Percentiles rank a stretch among this genome's conserved stretches.
phyloP scores from a whole-genome alignment of 2,329 filamentous ascomycete genomes.

The Lasiodiplodia sp. region DNA sequence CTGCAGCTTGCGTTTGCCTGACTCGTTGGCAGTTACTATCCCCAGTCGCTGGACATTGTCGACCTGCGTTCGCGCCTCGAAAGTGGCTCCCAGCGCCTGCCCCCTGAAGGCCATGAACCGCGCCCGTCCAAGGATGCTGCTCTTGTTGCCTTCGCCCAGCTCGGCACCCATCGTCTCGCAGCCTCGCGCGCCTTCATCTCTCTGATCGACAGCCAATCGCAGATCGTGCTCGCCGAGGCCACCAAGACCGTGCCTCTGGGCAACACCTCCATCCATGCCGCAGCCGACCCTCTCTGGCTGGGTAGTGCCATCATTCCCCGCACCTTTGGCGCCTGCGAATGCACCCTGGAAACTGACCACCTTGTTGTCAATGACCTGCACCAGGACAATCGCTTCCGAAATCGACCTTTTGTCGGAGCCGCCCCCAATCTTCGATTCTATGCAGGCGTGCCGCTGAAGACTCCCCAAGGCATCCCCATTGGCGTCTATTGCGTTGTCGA shows the following conservation, averaged over 20 bases:
- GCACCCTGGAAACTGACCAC: not conserved
- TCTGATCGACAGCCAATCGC: slow-evolving; percentile 47
- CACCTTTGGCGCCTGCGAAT: slow-evolving; percentile 41
- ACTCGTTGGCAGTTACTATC: not conserved
- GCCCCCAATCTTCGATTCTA: slow-evolving; percentile 37
- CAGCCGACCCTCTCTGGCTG: slow-evolving; percentile 39
- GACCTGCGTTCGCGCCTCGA: too few species aligned
- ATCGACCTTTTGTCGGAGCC: slow-evolving; percentile 32
- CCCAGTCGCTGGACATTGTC: not conserved
- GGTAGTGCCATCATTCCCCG: slow-evolving; percentile 44
- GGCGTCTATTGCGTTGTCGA: slow-evolving; percentile 40
- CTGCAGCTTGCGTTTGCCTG: not conserved
- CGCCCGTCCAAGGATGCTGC: slow-evolving; percentile 41
- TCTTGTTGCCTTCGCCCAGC: slow-evolving; percentile 47
- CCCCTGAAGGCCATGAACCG: slow-evolving; percentile 35
- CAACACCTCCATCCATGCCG: slow-evolving; percentile 37
- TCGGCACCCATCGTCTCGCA: slow-evolving; percentile 47
- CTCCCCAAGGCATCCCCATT: slow-evolving; percentile 35
- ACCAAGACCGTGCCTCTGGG: slow-evolving; percentile 41
- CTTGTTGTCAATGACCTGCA: slow-evolving; percentile 7
- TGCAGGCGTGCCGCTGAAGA: slow-evolving; percentile 38
- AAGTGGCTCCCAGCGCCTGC: slow-evolving; percentile 2
- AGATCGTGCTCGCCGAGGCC: slow-evolving; percentile 47
- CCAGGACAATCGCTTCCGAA: not conserved
- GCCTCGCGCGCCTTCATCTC: slow-evolving; percentile 45